These are phyloP conservation scores for Theileria orientalis DNA, from an alignment of 169 alveolate species.

Conservation along the genomic window DNA sequence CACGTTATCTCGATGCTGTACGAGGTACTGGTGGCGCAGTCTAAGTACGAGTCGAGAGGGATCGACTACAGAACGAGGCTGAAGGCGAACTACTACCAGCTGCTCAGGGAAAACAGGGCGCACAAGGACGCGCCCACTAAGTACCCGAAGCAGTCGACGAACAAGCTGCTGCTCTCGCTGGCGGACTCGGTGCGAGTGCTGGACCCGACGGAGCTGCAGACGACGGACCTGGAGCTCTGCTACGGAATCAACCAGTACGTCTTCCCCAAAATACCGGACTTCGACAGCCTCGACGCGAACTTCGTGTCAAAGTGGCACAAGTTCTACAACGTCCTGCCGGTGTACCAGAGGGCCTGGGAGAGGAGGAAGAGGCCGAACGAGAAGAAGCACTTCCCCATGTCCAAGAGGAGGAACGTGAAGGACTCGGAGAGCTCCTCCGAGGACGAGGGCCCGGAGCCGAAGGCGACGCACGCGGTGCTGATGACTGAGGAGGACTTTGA, in stretches of 20 bases:
- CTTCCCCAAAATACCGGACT: conserved; percentile 55
- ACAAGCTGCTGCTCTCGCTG: conserved; percentile 22
- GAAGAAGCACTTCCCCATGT: conserved; percentile 9
- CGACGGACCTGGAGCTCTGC: conserved; percentile 16
- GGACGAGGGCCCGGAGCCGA: conserved; percentile 15
- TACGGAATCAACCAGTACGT: conserved; percentile 55
- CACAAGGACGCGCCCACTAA: background rate
- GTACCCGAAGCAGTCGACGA: background rate
- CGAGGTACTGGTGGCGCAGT: conserved; percentile 53
- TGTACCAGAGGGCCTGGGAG: background rate
- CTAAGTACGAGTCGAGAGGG: conserved; percentile 59
- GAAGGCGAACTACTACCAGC: conserved; percentile 12
- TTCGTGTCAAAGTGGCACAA: conserved; percentile 32
- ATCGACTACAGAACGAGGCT: conserved; percentile 57
- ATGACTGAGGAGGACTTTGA: conserved; percentile 14
- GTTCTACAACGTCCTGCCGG: conserved; percentile 8
- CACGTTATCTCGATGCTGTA: conserved; percentile 46
- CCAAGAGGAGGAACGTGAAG: background rate
- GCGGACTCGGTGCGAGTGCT: conserved; percentile 22
- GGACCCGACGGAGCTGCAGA: conserved; percentile 36
- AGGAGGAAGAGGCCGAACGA: background rate
- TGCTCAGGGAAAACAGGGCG: conserved; percentile 20
- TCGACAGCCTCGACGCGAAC: background rate
- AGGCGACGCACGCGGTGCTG: conserved; percentile 3
- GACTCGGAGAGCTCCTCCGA: conserved; percentile 8